Evolutionary conservation across 2,329 filamentous ascomycete species (phyloP).

Genomic region (Epichloe typhina): DNA sequence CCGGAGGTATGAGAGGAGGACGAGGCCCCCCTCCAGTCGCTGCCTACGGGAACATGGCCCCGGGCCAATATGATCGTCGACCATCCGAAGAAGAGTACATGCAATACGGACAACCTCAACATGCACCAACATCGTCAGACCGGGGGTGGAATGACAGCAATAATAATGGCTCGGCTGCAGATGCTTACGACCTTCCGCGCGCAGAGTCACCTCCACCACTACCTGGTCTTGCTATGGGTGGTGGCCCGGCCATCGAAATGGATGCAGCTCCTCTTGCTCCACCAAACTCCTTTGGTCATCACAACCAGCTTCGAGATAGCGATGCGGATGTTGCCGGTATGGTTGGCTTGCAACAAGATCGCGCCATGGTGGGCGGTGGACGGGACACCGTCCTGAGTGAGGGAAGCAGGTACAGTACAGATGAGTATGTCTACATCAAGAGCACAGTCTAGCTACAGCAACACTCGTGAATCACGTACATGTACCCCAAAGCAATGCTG

Average conservation of each 20-base stretch:
- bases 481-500: neutral
- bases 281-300: constrained; percentile 30
- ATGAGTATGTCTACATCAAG: constrained; percentile 41
- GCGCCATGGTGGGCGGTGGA: constrained; percentile 14
- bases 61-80: constrained; percentile 24
- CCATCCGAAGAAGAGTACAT: constrained; percentile 10
- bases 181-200: constrained; percentile 37
- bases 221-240: constrained; percentile 28
- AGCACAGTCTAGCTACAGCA: neutral
- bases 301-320: constrained; percentile 42
- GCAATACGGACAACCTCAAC: constrained; percentile 20
- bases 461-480: too few relatives aligned
- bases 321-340: constrained; percentile 63
- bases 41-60: constrained; percentile 22
- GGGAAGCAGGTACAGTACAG: constrained; percentile 57
- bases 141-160: constrained; percentile 4
- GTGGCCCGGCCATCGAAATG: constrained; percentile 68
- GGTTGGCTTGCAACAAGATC: constrained; percentile 54
- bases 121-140: constrained; percentile 1
- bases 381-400: constrained; percentile 47
- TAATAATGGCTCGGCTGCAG: constrained; percentile 15
- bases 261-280: constrained; percentile 45
- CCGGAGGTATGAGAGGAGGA: constrained; percentile 16
- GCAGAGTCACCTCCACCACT: constrained; percentile 53
- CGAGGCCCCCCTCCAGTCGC: constrained; percentile 19